Evolutionary conservation across 768 basidiomycete genomes (phyloP), one percentile per base, ranked within the genome.

Genomic region (Lentinula detonsa): DNA sequence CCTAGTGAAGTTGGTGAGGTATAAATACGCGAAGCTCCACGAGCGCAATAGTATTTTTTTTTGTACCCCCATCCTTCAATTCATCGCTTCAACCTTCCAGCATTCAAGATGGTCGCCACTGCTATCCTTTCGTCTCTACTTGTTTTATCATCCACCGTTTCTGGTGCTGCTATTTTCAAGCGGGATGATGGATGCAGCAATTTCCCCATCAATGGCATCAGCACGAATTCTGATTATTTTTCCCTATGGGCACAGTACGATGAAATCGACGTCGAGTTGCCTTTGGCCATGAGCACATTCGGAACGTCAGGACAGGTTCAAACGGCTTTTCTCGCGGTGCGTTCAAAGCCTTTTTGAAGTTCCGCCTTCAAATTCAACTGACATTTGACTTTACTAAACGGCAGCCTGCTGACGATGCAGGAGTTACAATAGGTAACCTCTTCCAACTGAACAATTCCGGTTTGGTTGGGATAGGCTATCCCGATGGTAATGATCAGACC

Each of bases 221-320:
- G 53, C 35, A 54, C 34, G 13, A 54, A 35, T 13, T 54, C 53
- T 7, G 53, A 54, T 18, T 34, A 16, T 13, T 54, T 54, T 16
- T 5, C 53, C 8, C 31, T 40, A n/a, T 56, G 55, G 37, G 39
- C 55, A 28, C 18, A 11, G n/a, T 56, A 43, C 40, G 21, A 56
- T 3, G 40, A 37, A 8, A 43, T 15, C 13, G 55, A 39, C 10
- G 55, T 21, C 21, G 55, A 56, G n/a, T 18, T 56, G 16, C 55
- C 39, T 56, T 43, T 56, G 55, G 53, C 53, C 18, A 54, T 54
- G 53, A 54, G 53, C 53, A 54, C 53, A 4, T 54, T 54, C n/a
- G 53, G 53, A 21, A 54, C 33, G 18, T n/a, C n/a, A 11, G 53
- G 34, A 28, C 3, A 37, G 10, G 53, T 54, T 21, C 35, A 39